Evolutionary conservation across 2,329 filamentous ascomycete species (phyloP).

Genomic region (Cladosporium austrohemisphaericum): DNA sequence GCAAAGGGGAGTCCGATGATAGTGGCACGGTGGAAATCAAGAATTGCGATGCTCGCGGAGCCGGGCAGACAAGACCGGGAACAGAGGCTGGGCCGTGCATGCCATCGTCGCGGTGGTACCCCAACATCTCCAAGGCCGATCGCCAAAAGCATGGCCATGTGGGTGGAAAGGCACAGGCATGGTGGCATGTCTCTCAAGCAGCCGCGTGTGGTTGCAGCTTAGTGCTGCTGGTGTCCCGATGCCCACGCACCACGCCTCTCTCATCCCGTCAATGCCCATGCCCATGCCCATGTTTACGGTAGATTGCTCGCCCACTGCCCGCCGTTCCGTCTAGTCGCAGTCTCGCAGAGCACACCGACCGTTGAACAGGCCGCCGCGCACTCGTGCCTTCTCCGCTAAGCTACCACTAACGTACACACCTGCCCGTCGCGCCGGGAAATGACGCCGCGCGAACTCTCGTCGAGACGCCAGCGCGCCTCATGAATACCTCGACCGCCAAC

Average conservation of each 20-base stretch:
- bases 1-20: too few species aligned
- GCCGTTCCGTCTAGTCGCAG: too few species aligned
- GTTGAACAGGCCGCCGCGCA: too few species aligned
- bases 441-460: neutral
- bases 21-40: neutral
- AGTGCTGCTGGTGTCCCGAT: neutral
- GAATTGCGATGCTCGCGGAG: neutral
- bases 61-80: neutral
- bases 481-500: slow-evolving; percentile 2
- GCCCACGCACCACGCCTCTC: neutral
- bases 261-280: too few species aligned
- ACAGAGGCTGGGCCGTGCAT: neutral
- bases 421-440: neutral
- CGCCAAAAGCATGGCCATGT: too few species aligned
- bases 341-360: too few species aligned
- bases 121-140: neutral
- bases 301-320: neutral
- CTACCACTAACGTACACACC: neutral
- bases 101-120: slow-evolving; percentile 1
- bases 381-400: too few species aligned
- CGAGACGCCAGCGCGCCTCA: neutral
- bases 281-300: neutral
- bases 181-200: too few species aligned
- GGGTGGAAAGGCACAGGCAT: neutral
- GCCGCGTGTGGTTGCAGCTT: neutral